Base-by-base conservation (phyloP, 2,329 filamentous ascomycete genomes). In the Fonsecaea erecta region DNA sequence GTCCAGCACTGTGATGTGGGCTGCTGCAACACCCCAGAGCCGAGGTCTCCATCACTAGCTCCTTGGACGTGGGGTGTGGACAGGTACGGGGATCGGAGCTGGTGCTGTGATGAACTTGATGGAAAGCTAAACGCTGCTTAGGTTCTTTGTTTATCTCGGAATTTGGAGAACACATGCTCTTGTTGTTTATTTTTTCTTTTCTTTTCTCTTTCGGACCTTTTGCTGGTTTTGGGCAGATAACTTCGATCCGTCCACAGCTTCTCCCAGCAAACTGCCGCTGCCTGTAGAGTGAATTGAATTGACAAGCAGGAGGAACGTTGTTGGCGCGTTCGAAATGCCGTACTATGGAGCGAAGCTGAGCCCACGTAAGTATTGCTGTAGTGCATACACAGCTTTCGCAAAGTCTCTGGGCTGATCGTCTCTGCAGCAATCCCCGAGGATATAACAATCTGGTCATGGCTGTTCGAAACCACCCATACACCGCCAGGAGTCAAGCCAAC, bases 401-500 rank as follows among this genome's bases (percentile, higher is more conserved):
- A 18, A 6, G 4, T 9, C 21, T 12, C 26, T 11, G 21, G 8
- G 11, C 43, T 48, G 43, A 48, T 26, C 9, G 18, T 12, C 26
- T 21, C 14, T 9, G 16, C 43, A 48, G 43, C 43, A 48, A 48
- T 48, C 11, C 43, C 43, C 3, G 43, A 48, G 3, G 14, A 59
- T 34, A 11, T 59, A 2, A 40, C 56, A 18, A 35, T 59, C 9
- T 59, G 56, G 56, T 48, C 37, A 26, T 35, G 24, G 18, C 11
- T 59, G 24, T 59, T 59, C 12, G 37, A 59, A 16, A 48, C 56
- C 9, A 24, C 28, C n/a, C 40, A 59, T 21, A 21, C 56, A 30
- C 18, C 46, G 1, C 26, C 32, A 3, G n/a, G 28, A 16, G n/a
- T 34, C 3, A 48, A 18, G 46, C n/a, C 37, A 8, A 12, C n/a